Conservation (phyloP, 2,329 filamentous ascomycete species). For the Talaromyces rugulosus region DNA sequence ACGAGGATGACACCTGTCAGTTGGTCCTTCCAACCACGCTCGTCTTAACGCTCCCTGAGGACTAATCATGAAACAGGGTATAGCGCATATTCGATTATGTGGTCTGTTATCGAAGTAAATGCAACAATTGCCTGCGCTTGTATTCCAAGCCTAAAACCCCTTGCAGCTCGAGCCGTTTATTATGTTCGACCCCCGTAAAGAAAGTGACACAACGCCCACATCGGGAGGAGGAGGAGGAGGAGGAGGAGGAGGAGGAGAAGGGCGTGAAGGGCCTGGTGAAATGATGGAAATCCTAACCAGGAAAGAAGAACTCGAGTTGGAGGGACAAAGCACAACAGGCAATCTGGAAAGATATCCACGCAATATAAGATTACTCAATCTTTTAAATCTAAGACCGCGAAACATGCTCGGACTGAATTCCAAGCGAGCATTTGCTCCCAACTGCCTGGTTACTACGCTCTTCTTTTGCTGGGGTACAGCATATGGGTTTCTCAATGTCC, state of each 20-base stretch:
- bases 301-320: background rate
- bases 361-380: background rate
- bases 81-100: background rate
- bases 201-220: background rate
- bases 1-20: background rate
- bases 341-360: background rate
- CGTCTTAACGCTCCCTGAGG: background rate
- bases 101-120: slow-evolving; percentile 4
- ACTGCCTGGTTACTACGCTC: background rate
- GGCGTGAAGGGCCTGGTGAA: background rate
- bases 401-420: slow-evolving; percentile 5
- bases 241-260: background rate
- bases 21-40: background rate
- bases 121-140: slow-evolving; percentile 5
- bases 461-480: slow-evolving; percentile 7
- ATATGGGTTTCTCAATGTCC: background rate
- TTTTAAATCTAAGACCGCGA: slow-evolving; percentile 3
- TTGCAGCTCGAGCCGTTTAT: background rate
- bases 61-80: background rate
- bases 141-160: slow-evolving; percentile 2
- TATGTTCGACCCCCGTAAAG: background rate
- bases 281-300: background rate
- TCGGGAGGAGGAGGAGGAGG: too few relatives aligned
- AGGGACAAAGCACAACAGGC: background rate
- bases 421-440: background rate